Evolutionary conservation across 2,329 filamentous ascomycete genomes (phyloP), one percentile per base, ranked within the genome.

Genomic region (Sporothrix pallida): DNA sequence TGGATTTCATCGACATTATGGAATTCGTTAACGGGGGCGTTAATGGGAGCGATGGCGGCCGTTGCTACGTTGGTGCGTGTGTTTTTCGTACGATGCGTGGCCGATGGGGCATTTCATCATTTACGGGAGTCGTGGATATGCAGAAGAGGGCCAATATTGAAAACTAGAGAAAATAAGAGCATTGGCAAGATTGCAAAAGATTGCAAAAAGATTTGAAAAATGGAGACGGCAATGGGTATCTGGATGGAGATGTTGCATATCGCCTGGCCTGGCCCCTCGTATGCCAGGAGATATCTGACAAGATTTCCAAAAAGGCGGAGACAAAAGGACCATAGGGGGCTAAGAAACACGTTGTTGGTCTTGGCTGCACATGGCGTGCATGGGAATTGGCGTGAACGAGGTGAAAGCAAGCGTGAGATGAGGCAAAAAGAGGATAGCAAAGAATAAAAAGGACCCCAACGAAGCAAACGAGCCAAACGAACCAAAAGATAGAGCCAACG

Each of bases 61-160:
- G 23, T 68, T 68, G 63, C 63, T 68, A 68, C 63, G 63, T 68
- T 37, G 46, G 63, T 37, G 46, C 63, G 63, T 52, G 63, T 68
- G 63, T 37, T 68, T 50, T 52, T 68, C 60, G 63, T 52, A 50
- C 44, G 44, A 68, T 48, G n/a, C 20, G 26, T 31, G 58, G 56
- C 23, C 60, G 20, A 4, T 17, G 60, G 12, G 20, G 31, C 60
- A 63, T 63, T 63, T 23, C 42, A 23, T 65, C 42, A 65, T 65
- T 46, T 46, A 46, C 60, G 10, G 31, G 37, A 44, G 13, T 46
- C 37, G 15, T 56, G 52, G 52, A n/a, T 46, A 20, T 48, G 62
- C 62, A 7, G 26, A 42, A n/a, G 62, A 48, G 62, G 62, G 42
- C 62, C n/a, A 23, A 65, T 44, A 46, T 65, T 65, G 42, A 26